Conservation (phyloP, 2,329 filamentous ascomycete species). For the Juglanconis oblonga region DNA sequence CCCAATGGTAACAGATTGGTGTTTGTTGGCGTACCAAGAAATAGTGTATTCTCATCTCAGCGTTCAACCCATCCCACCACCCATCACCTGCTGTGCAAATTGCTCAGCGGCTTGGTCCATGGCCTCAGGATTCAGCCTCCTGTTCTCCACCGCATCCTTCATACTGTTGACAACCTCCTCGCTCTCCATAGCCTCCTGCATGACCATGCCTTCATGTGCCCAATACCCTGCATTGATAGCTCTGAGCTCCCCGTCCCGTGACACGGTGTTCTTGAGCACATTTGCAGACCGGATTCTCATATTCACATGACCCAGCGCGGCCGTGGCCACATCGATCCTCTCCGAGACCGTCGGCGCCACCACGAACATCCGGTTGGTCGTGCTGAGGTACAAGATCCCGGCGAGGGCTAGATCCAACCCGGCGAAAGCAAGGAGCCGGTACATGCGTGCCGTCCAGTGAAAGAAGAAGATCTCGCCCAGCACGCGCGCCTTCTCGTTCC, state of each 20-base stretch:
- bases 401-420: conserved; percentile 63
- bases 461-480: conserved; percentile 66
- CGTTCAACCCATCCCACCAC: neutral
- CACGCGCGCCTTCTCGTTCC: conserved; percentile 61
- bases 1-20: neutral
- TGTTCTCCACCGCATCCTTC: conserved; percentile 60
- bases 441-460: conserved; percentile 65
- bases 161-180: conserved; percentile 70
- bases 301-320: conserved; percentile 56
- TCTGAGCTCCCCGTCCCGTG: conserved; percentile 70
- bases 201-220: conserved; percentile 70
- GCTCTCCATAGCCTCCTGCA: conserved; percentile 75
- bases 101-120: conserved; percentile 63
- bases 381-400: conserved; percentile 67
- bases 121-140: conserved; percentile 57
- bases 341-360: conserved; percentile 59
- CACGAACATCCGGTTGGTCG: conserved; percentile 76
- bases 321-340: conserved; percentile 60
- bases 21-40: neutral
- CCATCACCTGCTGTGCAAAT: conserved; percentile 42
- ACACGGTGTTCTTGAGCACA: conserved; percentile 75
- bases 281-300: conserved; percentile 69
- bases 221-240: conserved; percentile 70
- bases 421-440: conserved; percentile 63
- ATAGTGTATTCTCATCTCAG: neutral